A percentile compares a stretch with the other conserved stretches of the same genome.
Evolutionary conservation across 257 asterid genomes (phyloP).

Genomic region (Nicotiana tomentosiformis): DNA sequence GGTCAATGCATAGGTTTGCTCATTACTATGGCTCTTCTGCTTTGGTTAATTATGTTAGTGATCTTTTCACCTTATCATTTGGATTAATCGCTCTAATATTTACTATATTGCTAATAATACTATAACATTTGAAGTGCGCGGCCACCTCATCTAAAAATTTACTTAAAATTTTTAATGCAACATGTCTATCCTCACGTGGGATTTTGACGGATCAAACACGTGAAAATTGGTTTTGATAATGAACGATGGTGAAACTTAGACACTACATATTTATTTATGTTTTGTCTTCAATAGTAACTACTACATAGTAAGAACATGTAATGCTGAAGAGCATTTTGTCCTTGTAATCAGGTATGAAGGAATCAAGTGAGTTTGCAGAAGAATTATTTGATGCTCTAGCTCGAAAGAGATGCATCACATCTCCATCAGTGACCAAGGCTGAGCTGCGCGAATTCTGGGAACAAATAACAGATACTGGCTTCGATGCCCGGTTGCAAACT

Average conservation of each 20-base stretch:
- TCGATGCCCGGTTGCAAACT: constrained; percentile 22
- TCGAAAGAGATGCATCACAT: constrained; percentile 11
- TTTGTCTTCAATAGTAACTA: no score
- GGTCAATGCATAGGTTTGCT: constrained; percentile 15
- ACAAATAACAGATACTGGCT: constrained; percentile 14
- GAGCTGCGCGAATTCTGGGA: constrained; percentile 21
- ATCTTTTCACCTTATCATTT: not conserved
- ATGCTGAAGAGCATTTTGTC: not conserved
- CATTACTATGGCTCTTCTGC: no score
- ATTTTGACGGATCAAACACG: no score
- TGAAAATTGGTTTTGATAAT: no score
- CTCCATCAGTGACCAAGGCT: not conserved
- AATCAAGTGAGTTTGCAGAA: constrained; percentile 13
- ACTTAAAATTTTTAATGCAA: no score
- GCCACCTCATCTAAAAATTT: no score
- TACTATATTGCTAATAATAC: not conserved
- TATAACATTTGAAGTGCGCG: not conserved
- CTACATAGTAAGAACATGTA: not conserved
- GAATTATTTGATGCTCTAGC: constrained; percentile 26
- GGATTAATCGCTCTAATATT: not conserved
- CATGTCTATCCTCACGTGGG: no score
- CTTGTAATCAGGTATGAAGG: constrained; percentile 4
- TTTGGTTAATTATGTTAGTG: not conserved
- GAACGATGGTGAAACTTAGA: no score
- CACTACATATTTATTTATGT: no score